Evolutionary conservation across 2,329 filamentous ascomycete genomes (phyloP).

Genomic region (Alternaria conjuncta): DNA sequence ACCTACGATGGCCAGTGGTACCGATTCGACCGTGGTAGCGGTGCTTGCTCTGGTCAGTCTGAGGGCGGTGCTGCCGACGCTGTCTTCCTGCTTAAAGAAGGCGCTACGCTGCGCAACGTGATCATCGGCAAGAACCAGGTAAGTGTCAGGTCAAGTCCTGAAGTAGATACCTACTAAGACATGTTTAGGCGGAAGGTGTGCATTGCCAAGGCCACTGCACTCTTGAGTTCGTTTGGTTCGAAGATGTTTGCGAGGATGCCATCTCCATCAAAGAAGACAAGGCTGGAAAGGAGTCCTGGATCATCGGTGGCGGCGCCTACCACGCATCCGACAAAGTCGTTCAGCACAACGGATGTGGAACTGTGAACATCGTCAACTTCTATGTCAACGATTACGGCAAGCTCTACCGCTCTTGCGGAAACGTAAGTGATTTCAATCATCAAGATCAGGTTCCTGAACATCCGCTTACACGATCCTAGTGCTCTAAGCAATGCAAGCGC

Average conservation of each 20-base stretch:
- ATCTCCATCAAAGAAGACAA: slow-evolving; percentile 42
- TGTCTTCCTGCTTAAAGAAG: slow-evolving; percentile 57
- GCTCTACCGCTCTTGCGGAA: slow-evolving; percentile 56
- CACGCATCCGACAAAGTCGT: slow-evolving; percentile 49
- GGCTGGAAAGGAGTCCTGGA: slow-evolving; percentile 40
- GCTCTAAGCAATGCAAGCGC: slow-evolving; percentile 53
- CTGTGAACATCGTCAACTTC: slow-evolving; percentile 46
- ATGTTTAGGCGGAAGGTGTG: slow-evolving; percentile 54
- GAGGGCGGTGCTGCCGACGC: slow-evolving; percentile 25
- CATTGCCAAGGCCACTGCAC: slow-evolving; percentile 58
- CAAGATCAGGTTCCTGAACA: neutral
- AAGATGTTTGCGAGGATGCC: slow-evolving; percentile 50
- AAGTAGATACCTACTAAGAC: neutral
- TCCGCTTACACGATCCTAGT: slow-evolving; percentile 18
- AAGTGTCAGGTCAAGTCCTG: neutral
- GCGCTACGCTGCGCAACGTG: slow-evolving; percentile 59
- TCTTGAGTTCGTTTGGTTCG: slow-evolving; percentile 49
- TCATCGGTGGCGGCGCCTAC: slow-evolving; percentile 51
- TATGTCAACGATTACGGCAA: slow-evolving; percentile 44
- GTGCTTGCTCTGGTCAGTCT: slow-evolving; percentile 29
- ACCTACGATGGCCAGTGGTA: slow-evolving; percentile 33
- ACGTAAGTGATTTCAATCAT: slow-evolving; percentile 19
- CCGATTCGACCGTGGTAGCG: slow-evolving; percentile 33
- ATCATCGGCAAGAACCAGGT: slow-evolving; percentile 59
- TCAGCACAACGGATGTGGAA: slow-evolving; percentile 51